Evolutionary conservation across 352 stramenopile genomes (phyloP).

Genomic region (Thalassiosira pacifica): DNA sequence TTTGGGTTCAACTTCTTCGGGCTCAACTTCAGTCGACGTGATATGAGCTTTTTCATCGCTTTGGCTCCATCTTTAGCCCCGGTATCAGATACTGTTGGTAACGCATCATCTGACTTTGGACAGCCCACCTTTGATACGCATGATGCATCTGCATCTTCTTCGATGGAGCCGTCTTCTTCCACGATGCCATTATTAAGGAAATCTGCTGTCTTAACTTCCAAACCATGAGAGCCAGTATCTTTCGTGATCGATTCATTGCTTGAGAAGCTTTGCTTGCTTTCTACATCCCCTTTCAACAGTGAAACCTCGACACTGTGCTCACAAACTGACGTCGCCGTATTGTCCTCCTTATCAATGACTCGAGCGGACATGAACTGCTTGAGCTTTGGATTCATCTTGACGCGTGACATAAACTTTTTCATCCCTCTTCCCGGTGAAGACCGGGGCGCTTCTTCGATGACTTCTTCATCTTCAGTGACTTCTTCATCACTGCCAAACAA

Average conservation of each 20-base stretch:
- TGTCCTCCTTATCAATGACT: background rate
- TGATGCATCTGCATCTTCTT: background rate
- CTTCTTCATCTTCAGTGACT: background rate
- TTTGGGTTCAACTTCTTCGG: background rate
- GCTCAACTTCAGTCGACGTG: too few species aligned
- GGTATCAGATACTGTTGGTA: too few species aligned
- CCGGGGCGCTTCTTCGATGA: background rate
- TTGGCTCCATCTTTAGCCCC: too few species aligned
- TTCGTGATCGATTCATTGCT: background rate
- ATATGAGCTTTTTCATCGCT: too few species aligned
- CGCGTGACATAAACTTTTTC: background rate
- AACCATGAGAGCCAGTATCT: too few species aligned
- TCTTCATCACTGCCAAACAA: background rate
- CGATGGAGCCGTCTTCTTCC: background rate
- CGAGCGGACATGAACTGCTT: background rate
- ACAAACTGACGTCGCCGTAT: background rate
- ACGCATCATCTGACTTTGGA: too few species aligned
- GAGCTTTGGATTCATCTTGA: slow-evolving; percentile 1
- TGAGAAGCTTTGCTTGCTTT: background rate
- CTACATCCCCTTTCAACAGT: background rate
- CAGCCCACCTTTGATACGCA: too few species aligned
- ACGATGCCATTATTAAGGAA: background rate
- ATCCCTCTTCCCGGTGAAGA: background rate
- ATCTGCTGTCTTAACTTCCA: too few species aligned
- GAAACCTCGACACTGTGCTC: background rate